Percentiles rank a stretch among this genome's conserved stretches.
Conservation (phyloP, 192 early-diverging fungal genomes). For the Piromyces finnis region DNA sequence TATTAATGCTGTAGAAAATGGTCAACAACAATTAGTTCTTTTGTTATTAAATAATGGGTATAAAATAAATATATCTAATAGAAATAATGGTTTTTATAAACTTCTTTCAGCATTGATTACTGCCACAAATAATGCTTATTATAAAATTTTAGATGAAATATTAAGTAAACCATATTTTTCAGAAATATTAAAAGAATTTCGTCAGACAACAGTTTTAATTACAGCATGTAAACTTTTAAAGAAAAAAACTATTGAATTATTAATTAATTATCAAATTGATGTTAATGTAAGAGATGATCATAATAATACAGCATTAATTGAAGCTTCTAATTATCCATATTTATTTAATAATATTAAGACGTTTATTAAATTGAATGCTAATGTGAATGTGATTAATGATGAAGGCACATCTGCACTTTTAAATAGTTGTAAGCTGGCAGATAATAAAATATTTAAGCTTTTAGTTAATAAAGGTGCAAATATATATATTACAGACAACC, state of each 20-base stretch:
- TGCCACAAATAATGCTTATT: background rate
- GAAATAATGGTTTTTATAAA: background rate
- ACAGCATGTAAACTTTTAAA: background rate
- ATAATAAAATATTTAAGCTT: background rate
- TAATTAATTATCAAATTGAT: background rate
- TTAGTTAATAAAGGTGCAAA: background rate
- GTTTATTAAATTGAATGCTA: background rate
- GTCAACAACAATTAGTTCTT: background rate
- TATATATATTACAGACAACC: background rate
- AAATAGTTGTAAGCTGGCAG: background rate
- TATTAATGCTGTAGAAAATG: background rate
- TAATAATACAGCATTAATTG: background rate
- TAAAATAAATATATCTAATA: background rate
- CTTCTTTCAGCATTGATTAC: background rate
- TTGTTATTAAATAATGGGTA: background rate
- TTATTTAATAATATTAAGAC: background rate
- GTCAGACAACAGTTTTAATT: background rate
- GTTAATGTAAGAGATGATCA: background rate
- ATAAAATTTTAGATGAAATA: background rate
- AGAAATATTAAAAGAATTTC: background rate
- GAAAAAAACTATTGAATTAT: background rate
- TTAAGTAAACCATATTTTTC: background rate
- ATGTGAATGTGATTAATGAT: background rate
- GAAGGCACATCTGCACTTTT: background rate
- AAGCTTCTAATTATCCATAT: background rate